Evolutionary conservation across 495 filamentous ascomycete species (phyloP), one percentile per base, ranked within the genome.

Genomic region (Trichoderma virens): DNA sequence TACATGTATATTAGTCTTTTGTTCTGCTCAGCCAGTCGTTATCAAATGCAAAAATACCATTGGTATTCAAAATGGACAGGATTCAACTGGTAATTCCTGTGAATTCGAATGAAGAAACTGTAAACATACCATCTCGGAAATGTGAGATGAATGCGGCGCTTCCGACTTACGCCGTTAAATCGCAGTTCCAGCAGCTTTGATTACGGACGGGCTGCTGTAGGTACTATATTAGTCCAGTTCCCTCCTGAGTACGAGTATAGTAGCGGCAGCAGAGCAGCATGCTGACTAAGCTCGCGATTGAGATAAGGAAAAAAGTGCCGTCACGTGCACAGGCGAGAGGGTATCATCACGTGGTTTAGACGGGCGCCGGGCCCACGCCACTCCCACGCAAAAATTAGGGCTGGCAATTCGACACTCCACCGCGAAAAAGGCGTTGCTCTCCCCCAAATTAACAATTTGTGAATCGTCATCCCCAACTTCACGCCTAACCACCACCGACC

Each of bases 401-500:
- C 61, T 62, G 34, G 61, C 61, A 45, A 62, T 43, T 62, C 39
- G 35, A 45, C 61, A 39, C 34, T 41, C 61, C 61, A 62, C 61
- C 38, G 51, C 51, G 51, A 62, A 45, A 62, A 62, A 62, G 39
- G 38, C 38, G 39, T 56, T 56, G 51, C 59, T 61, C 31, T 39
- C 59, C 59, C 34, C 61, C 18, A 43, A 41, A 20, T 41, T 20
- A 45, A 62, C 61, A 43, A 62, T 62, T 47, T 45, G 23, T 43
- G n/a, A 41, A 60, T 60, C 63, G 45, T 60, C 62, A 59, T 39
- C 47, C 34, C 34, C 63, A 60, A 61, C 63, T 31, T 43, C 39
- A 65, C 47, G 34, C 23, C 56, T 16, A 32, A 75, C 67, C 72
- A 67, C 65, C 60, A 73, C 71, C 72, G 75, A 73, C 71, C 72